Base-by-base conservation (phyloP, 768 basidiomycete species). In the Macrolepiota fuliginosa region DNA sequence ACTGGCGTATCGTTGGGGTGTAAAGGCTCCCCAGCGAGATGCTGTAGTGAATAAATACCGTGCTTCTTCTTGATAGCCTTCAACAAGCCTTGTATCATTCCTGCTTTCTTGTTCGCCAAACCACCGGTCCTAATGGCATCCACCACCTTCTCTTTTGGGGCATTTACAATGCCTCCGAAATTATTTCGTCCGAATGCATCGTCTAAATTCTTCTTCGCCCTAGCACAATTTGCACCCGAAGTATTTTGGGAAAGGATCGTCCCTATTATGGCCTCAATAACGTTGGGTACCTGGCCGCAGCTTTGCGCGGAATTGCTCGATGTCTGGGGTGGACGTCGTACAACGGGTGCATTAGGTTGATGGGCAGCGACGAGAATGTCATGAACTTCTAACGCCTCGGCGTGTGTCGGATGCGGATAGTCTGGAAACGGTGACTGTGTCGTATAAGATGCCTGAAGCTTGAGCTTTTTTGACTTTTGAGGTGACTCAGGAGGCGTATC, bases 171-270 rank as follows among this genome's bases (percentile, higher is more conserved):
- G 17, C 77, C 79, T 15, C 72, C 73, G 51, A 84, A 86, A 54
- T 81, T 77, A 49, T 83, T 80, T 3, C 72, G 71, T 17, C 84
- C 83, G 65, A 86, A 87, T 1, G 66, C 68, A 4, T 63, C 66
- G 64, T 87, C 85, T 22, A 86, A 70, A 29, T 70, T 71, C 13
- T 69, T 63, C 67, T 86, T 85, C 24, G 85, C 83, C 13, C 79
- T 72, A 2, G 82, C 73, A 5, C 78, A 81, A 66, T 86, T 86
- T 32, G 67, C 69, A 10, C 72, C 70, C 19, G 84, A 81, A 1
- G 85, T 87, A 63, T 84, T 85, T 66, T 87, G 85, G 35, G 84
- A 85, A 35, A 88, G 80, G 59, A 88, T 77, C 0, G 83, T 84
- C 24, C 77, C 81, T 39, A 88, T 82, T 62, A 86, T 78, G 11